Conservation (phyloP, 495 filamentous ascomycete genomes). For the Geopyxis carbonaria region DNA sequence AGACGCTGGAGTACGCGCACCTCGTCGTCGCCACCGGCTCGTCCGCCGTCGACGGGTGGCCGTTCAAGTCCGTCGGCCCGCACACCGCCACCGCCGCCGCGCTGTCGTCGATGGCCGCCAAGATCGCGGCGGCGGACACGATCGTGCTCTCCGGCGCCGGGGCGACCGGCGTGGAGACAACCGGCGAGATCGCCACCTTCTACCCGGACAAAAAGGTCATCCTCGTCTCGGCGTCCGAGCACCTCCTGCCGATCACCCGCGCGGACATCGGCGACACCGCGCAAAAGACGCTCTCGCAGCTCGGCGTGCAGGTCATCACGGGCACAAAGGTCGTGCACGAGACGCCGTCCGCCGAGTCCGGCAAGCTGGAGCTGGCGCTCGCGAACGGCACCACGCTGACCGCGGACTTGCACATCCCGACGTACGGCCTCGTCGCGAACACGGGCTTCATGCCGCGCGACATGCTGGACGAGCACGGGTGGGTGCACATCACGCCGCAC, state of each 20-base stretch:
- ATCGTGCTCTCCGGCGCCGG: conserved; percentile 55
- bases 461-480: conserved; percentile 34
- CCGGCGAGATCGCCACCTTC: conserved; percentile 34
- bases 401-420: conserved; percentile 47
- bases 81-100: conserved; percentile 15
- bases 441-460: conserved; percentile 37
- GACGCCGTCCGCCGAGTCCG: conserved; percentile 5
- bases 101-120: conserved; percentile 18
- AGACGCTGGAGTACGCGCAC: conserved; percentile 23
- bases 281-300: conserved; percentile 32
- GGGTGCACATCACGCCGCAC: conserved; percentile 39
- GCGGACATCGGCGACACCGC: conserved; percentile 25
- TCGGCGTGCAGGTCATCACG: conserved; percentile 34
- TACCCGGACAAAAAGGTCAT: conserved; percentile 30
- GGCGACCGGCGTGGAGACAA: conserved; percentile 46
- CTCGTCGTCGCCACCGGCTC: conserved; percentile 29
- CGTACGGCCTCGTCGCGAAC: conserved; percentile 44
- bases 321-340: conserved; percentile 26
- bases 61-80: conserved; percentile 22
- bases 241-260: conserved; percentile 28
- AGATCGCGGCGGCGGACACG: conserved; percentile 36
- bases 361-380: conserved; percentile 13
- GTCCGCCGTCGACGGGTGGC: conserved; percentile 16
- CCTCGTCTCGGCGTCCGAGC: conserved; percentile 30
- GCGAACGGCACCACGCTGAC: conserved; percentile 27